These are phyloP conservation scores for Colletotrichum tofieldiae DNA, from an alignment of 2,329 filamentous ascomycete species.

Conservation along the genomic window DNA sequence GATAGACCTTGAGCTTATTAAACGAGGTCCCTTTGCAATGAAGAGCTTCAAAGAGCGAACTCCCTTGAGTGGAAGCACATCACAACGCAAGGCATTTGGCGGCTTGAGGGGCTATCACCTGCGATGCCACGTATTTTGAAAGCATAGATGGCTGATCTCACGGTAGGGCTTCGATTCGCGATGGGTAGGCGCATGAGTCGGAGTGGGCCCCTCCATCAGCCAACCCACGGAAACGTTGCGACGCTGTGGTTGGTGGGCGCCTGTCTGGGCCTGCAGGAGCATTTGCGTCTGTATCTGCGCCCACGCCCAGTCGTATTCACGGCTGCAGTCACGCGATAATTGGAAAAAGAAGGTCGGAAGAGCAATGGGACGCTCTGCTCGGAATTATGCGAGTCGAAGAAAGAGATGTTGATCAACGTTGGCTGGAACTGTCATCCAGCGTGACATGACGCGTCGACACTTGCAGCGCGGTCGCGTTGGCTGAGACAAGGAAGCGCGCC, in stretches of 20 bases:
- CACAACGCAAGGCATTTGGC: neutral
- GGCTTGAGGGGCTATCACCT: neutral
- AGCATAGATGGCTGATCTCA: no score
- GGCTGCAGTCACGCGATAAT: neutral
- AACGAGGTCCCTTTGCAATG: neutral
- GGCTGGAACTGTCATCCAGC: neutral
- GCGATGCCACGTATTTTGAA: neutral
- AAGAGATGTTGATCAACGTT: neutral
- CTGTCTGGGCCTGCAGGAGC: neutral
- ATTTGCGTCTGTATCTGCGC: neutral
- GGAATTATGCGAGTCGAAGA: neutral
- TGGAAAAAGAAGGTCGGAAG: no score
- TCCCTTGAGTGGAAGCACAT: neutral
- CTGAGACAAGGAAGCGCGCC: neutral
- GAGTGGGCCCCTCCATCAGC: neutral
- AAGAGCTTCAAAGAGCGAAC: neutral
- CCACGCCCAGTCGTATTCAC: neutral
- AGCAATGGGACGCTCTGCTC: neutral
- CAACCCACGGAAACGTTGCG: neutral
- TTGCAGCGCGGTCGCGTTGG: slow-evolving; percentile 11
- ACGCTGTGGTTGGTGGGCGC: neutral
- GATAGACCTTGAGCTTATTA: neutral
- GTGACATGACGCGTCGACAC: neutral
- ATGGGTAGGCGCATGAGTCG: neutral
- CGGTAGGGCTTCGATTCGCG: no score